phyloP scores from a whole-genome alignment of 2,329 filamentous ascomycete genomes.

The Leptodontidium sp. region DNA sequence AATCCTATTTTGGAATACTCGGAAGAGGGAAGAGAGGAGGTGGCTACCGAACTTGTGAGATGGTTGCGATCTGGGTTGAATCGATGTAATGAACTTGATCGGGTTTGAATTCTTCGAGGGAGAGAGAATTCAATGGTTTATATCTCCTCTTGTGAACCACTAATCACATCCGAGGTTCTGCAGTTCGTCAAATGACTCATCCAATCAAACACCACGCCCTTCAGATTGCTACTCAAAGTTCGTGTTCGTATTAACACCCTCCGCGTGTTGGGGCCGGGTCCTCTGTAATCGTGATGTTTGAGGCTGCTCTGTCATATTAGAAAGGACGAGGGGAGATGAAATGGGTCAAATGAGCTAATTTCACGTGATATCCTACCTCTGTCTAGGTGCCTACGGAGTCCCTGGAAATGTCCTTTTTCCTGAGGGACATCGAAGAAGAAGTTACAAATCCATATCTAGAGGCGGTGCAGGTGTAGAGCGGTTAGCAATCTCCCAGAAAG shows the following conservation, averaged over 20 bases:
- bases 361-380: too few species aligned
- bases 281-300: too few species aligned
- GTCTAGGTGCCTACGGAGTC: too few species aligned
- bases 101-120: not conserved
- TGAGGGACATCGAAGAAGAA: too few species aligned
- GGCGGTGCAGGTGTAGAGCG: too few species aligned
- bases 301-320: too few species aligned
- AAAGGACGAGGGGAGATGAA: too few species aligned
- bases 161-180: slow-evolving; percentile 3
- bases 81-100: not conserved
- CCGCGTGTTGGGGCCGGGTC: too few species aligned
- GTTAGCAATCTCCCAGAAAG: too few species aligned
- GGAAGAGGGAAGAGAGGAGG: not conserved
- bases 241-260: not conserved
- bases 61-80: not conserved
- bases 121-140: not conserved
- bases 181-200: not conserved
- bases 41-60: not conserved
- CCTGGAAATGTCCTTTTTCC: too few species aligned
- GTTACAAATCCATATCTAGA: too few species aligned
- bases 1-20: not conserved
- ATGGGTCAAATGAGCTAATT: too few species aligned
- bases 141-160: not conserved
- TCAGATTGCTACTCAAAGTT: not conserved
- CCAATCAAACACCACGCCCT: slow-evolving; percentile 7